Evolutionary conservation across 352 stramenopile genomes (phyloP), one percentile per base, ranked within the genome.

Genomic region (Globisporangium ultimum): DNA sequence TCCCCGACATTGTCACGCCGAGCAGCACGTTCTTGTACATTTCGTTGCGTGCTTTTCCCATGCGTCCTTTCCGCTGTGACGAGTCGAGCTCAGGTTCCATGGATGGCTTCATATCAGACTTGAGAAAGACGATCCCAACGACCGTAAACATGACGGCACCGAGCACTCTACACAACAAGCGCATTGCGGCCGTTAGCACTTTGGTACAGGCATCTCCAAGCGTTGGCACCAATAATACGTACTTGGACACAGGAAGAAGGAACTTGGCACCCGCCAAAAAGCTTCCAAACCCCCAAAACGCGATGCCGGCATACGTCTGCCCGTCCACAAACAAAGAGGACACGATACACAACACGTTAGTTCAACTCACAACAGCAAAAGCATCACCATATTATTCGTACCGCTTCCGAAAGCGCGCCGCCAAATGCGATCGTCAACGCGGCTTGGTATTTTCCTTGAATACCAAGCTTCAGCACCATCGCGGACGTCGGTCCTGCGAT

Each of bases 231-330:
- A 36, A 36, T 36, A 36, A 36, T 10, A 76, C 82, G 32, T 78
- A 96, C 87, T 96, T 95, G 55, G 87, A 94, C 7, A 92, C 64
- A 10, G 87, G 87, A 14, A 96, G 47, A 15, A 96, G 57, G 59
- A 89, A 93, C 58, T 91, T 92, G 38, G 84, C 78, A 9, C 87
- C 85, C 1, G 84, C 85, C 36, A 96, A 66, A 53, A 96, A 95
- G 63, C 85, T 95, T 2, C 87, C 87, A 70, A 96, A 96, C 20
- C 87, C 87, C 87, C 87, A 96, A 49, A 95, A 96, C 46, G 87
- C 87, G 40, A 96, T 89, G 1, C 82, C 85, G 13, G 87, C 87
- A 48, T 96, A 96, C 38, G 86, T 94, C 87, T 93, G 53, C 8
- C 2, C 24, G 5, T 32, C 5, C 28, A 36, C 28, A 36, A 18